Base-by-base conservation (phyloP, 1,139 yeast genomes). In the Candida sanyaensis region DNA sequence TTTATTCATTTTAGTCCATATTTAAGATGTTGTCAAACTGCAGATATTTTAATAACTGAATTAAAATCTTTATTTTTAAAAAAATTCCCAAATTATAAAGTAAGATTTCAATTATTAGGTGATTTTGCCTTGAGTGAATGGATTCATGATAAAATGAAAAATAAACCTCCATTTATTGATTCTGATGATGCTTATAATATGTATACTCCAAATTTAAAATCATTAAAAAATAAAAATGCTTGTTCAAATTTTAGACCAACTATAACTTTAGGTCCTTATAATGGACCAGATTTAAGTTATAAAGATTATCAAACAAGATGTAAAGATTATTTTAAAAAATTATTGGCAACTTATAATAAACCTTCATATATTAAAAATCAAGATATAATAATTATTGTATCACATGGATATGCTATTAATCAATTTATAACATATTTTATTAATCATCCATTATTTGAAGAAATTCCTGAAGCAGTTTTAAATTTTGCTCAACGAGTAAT, bases 111-210 rank as follows among this genome's bases (percentile, higher is more conserved):
- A 51, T 60, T 75, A 30, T 56, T 75, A 43, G 76, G 79, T 2
- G 80, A 75, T 56, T 75, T 75, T 63, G 80, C 80, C 11, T 60
- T 75, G 32, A 68, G 75, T 43, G 80, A 75, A 55, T 75, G 80
- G 80, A 65, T 75, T 50, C 80, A 75, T 51, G 79, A 74, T 48
- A 65, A 69, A 42, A 75, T 75, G 80, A 62, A 61, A 45, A 65
- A 71, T 45, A 71, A 73, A 52, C 79, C 80, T 5, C 79, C 78
- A 3, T 73, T 71, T 50, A 53, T 61, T 27, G 80, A 75, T 58
- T 71, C 78, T 33, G 72, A 71, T 49, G 79, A 74, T 54, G 80
- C 79, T 5, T 75, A 75, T 57, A 70, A 73, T 51, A 73, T 75
- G 78, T 75, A 74, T 51, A 75, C 77, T 5, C 78, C 79, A 31